Base-by-base conservation (phyloP, 305 asterid species). In the Fraxinus baroniana region DNA sequence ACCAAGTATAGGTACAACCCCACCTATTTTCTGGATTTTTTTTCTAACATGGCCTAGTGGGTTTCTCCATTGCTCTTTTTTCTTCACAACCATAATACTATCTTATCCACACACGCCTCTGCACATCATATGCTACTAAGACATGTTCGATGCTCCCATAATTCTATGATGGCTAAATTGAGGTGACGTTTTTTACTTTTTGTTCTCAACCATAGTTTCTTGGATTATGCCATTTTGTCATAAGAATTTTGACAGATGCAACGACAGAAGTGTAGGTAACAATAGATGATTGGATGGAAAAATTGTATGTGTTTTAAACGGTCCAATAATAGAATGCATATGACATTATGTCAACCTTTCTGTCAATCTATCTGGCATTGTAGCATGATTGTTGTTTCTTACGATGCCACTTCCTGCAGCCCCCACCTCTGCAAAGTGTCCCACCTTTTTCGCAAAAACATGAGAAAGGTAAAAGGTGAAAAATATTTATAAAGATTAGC, bases 31-130 rank as follows among this genome's bases (percentile, higher is more conserved):
- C 55, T 46, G 55, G 83, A 79, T 66, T 85, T 88, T 84, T 83
- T 73, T 49, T 49, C 7, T 17, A 80, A 78, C 83, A 78, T 90
- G 87, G 78, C 81, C 84, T 79, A 85, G 91, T 91, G 93, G 93
- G 89, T 24, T 84, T 79, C 37, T 79, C 81, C 77, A 74, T 60
- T 6, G 28, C 81, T 49, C 68, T 83, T 83, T 87, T 79, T 35
- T 87, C 74, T 79, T 41, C 64, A 30, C 71, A 39, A 77, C 78
- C 87, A 83, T 83, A 81, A 78, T 74, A 41, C 64, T 17, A 82
- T 82, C 93, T 89, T 89, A 92, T 92, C 97, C 80, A 82, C 87
- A 83, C 85, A 77, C 68, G 84, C 80, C 86, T 85, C 91, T 81
- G 84, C 82, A 80, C 79, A 83, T 83, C 82, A 77, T 77, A 80